Conservation (phyloP, 257 asterid species). For the Solanum verrucosum region DNA sequence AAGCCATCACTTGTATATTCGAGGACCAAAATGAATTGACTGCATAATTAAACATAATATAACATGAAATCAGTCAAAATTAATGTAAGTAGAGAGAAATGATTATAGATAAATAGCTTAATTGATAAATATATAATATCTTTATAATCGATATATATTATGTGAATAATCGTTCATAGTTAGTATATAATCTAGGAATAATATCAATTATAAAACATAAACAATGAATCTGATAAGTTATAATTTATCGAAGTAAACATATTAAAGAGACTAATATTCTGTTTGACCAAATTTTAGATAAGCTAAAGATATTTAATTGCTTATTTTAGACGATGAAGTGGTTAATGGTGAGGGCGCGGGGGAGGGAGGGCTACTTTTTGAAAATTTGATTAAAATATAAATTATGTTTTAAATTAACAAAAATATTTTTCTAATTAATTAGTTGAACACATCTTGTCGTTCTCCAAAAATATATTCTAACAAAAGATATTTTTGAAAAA, state of each 20-base stretch:
- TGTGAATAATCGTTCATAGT: neutral
- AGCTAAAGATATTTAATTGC: neutral
- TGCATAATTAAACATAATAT: neutral
- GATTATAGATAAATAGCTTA: neutral
- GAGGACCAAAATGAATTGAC: neutral
- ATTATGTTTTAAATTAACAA: neutral
- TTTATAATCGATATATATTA: neutral
- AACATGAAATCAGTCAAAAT: neutral
- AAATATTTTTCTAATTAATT: neutral
- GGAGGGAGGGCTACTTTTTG: neutral
- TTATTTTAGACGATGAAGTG: neutral
- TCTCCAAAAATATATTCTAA: neutral
- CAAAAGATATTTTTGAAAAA: accelerated
- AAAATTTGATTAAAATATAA: neutral
- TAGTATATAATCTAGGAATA: neutral
- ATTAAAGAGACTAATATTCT: neutral
- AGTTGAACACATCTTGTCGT: neutral
- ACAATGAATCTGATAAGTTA: neutral
- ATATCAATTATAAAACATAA: neutral
- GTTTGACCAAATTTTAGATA: neutral
- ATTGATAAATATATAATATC: neutral
- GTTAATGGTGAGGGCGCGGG: no score
- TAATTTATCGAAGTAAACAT: neutral
- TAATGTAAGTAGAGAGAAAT: neutral
- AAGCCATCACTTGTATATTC: neutral